Evolutionary conservation across 208 protist species (phyloP).

Genomic region (Trypanosoma rangeli): DNA sequence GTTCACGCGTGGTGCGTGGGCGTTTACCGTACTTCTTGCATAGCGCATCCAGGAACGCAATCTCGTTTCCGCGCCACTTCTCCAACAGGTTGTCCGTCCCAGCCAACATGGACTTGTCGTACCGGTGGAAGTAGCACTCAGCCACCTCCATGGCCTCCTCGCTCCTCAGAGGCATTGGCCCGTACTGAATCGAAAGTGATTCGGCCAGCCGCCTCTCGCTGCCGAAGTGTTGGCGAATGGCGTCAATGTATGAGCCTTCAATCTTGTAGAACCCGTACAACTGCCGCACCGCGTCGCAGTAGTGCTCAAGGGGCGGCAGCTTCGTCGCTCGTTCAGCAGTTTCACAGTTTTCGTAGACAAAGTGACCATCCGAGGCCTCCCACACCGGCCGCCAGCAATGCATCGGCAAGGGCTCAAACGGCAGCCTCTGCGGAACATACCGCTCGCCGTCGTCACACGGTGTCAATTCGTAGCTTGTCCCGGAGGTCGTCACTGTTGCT

Average conservation of each 20-base stretch:
- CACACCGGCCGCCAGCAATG: slow-evolving; percentile 25
- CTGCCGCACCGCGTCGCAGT: slow-evolving; percentile 19
- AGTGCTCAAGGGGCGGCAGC: slow-evolving; percentile 20
- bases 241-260: slow-evolving; percentile 18
- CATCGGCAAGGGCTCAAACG: slow-evolving; percentile 10
- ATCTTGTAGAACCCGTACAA: slow-evolving; percentile 9
- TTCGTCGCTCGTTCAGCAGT: background rate
- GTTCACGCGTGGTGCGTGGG: slow-evolving; percentile 28
- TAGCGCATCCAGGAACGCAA: slow-evolving; percentile 23
- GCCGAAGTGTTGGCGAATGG: background rate
- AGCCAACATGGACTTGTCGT: slow-evolving; percentile 16
- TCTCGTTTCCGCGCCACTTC: slow-evolving; percentile 21
- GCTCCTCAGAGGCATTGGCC: background rate
- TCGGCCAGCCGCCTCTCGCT: slow-evolving; percentile 15
- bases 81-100: slow-evolving; percentile 14
- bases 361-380: slow-evolving; percentile 3
- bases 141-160: slow-evolving; percentile 4
- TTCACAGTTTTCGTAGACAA: slow-evolving; percentile 22
- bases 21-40: slow-evolving; percentile 15
- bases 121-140: slow-evolving; percentile 13
- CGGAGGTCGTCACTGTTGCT: background rate
- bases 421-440: slow-evolving; percentile 18
- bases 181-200: slow-evolving; percentile 23
- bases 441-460: slow-evolving; percentile 1
- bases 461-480: slow-evolving; percentile 14